Evolutionary conservation across 106 monocot species (phyloP), one percentile per base, ranked within the genome.

Genomic region (Phalaenopsis equestris): DNA sequence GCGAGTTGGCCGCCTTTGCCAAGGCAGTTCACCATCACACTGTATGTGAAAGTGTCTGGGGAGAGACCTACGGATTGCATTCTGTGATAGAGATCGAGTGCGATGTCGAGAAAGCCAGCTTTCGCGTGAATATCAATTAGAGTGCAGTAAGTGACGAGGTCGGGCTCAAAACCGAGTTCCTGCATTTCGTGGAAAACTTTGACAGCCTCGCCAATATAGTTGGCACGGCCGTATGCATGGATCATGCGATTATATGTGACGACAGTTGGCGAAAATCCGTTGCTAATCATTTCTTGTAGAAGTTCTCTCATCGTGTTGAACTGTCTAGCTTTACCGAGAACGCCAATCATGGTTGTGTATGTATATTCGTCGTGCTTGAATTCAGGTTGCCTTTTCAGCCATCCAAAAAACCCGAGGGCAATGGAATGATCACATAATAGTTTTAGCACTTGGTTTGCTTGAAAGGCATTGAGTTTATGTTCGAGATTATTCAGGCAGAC

Each of bases 331-430:
- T 91, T 89, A 42, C 98, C 98, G 42, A 98, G 90, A 48, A 98
- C 91, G 78, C 98, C 98, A 70, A 98, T 89, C 94, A 94, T 94
- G 56, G 94, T 98, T 10, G 98, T 98, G 85, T 98, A 98, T n/a
- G 94, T 98, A 79, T 98, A 86, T 10, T 84, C 82, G 72, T 98
- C 97, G 75, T 98, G 97, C 77, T 86, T 94, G 84, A 98, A 98
- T 5, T 87, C 91, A 58, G 86, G 86, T 76, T 92, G 94, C 79
- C 75, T 43, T 85, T 91, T 94, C 80, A 98, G 86, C 98, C 98
- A 98, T 76, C 89, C 82, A 81, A 98, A 98, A 73, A 98, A 98
- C 5, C 86, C 91, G 73, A 98, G 81, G 37, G 98, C 98, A 77
- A 94, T 79, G 72, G 92, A 83, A 65, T 86, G 89, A 58, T 98